phyloP scores from a whole-genome alignment of 352 stramenopile species.

The Phytophthora syringae region DNA sequence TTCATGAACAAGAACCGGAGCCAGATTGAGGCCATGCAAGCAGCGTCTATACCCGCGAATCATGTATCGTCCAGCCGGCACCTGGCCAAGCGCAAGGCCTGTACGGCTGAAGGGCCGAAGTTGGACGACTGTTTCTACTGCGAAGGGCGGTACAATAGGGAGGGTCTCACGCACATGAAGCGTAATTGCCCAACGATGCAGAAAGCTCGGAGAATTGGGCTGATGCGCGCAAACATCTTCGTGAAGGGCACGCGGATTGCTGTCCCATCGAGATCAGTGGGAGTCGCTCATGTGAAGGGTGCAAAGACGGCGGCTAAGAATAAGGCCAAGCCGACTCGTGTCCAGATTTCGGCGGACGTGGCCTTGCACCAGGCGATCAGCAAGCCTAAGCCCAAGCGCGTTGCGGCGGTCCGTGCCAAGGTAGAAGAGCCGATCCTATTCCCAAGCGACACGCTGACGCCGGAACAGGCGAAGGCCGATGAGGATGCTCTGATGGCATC shows the following conservation, averaged over 20 bases:
- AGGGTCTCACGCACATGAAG: conserved; percentile 1
- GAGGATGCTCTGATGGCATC: neutral
- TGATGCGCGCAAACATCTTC: conserved; percentile 5
- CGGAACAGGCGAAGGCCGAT: neutral
- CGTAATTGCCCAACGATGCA: neutral
- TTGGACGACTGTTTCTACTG: conserved; percentile 2
- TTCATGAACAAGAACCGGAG: conserved; percentile 5
- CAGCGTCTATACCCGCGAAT: neutral
- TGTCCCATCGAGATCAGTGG: neutral
- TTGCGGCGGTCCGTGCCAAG: neutral
- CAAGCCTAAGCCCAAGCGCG: neutral
- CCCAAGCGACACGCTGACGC: neutral
- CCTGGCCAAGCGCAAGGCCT: neutral
- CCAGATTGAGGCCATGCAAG: neutral
- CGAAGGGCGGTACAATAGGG: neutral
- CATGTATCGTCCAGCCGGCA: neutral
- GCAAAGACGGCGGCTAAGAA: neutral
- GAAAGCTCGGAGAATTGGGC: neutral
- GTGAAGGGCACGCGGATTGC: neutral
- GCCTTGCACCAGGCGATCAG: neutral
- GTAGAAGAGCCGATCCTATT: neutral
- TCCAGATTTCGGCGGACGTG: neutral
- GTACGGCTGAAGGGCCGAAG: neutral
- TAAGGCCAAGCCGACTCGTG: neutral
- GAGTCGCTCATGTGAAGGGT: neutral